Evolutionary conservation across 495 filamentous ascomycete species (phyloP), one percentile per base, ranked within the genome.

Genomic region (Aspergillus incahuasiensis): DNA sequence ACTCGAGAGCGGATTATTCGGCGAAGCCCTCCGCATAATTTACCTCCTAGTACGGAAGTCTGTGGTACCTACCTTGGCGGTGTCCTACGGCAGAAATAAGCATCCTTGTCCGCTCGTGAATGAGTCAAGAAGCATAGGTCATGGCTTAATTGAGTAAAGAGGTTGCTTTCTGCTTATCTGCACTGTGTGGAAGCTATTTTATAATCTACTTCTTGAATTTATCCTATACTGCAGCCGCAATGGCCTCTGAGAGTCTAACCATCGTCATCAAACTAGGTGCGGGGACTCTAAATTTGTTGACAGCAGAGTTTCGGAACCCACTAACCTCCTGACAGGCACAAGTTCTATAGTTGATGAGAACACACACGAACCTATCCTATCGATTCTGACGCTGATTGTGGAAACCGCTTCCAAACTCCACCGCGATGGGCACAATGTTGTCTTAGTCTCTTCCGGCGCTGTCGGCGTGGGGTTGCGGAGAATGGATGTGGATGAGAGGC

Each of bases 301-400:
- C 45, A 42, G 15, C 45, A 42, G 15, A 44, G 11, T 55, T 21
- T 44, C 21, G 30, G 20, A 32, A 52, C 25, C 8, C 52, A 50
- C 40, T 61, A 56, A 68, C 60, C 15, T 62, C 44, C 51, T 49
- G 13, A 18, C 20, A 98, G 94, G 94, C 59, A 97, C 94, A 21
- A 96, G 91, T 72, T 98, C 94, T 13, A 97, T 98, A 60, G 94
- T 97, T 48, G 88, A 97, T 69, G 94, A 98, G 67, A 90, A 86
- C 61, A 96, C 88, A n/a, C 94, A 97, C 72, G 88, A 96, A 58
- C 95, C 95, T n/a, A 82, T 96, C 28, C 79, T 97, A 19, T 95
- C 91, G 8, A 95, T 90, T 54, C 74, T 98, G 48, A 88, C 87
- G 50, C 73, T 88, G 48, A 96, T 98, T 60, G 94, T 96, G 34